Base-by-base conservation (phyloP, 495 filamentous ascomycete genomes). In the Penicillium steckii region DNA sequence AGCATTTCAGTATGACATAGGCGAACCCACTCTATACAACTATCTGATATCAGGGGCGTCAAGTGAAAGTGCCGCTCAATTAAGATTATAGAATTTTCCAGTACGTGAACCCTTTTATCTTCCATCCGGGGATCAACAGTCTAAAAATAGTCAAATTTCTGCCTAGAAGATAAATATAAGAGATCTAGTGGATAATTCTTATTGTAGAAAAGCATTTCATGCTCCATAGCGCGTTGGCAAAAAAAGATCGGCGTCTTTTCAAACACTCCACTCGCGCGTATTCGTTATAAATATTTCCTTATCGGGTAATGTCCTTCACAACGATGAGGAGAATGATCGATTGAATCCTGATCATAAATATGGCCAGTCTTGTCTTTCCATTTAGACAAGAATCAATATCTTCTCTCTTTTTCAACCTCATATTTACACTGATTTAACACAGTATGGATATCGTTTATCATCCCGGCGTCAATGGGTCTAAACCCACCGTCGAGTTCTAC, bases 401-500 rank as follows among this genome's bases (percentile, higher is more conserved):
- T 17, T 22, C 8, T 24, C 7, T 12, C 22, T 1, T 17, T 19
- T 1, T 8, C 25, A 32, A 23, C 6, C 35, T 10, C 15, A 41
- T 23, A 32, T 40, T 23, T 8, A 56, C 40, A 18, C n/a, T n/a
- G n/a, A n/a, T n/a, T n/a, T n/a, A n/a, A n/a, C n/a, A n/a, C n/a
- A n/a, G n/a, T n/a, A 72, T 72, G 69, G 69, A 72, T 37, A 66
- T 72, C 48, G 62, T 60, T 30, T 69, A 50, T 48, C 67, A 70
- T 35, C 50, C 59, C 4, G 65, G 64, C 52, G 46, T 59, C 10
- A 70, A 72, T 32, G 69, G 69, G 35, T 65, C 62, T 9, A 13
- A 27, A 15, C 69, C 69, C 17, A 61, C 47, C 49, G 69, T 73
- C 40, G 71, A 74, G 4, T 70, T 79, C 59, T 81, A 76, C 54